These are phyloP conservation scores for Turnera subulata DNA, from an alignment of 345 rosid genomes.

Conservation along the genomic window DNA sequence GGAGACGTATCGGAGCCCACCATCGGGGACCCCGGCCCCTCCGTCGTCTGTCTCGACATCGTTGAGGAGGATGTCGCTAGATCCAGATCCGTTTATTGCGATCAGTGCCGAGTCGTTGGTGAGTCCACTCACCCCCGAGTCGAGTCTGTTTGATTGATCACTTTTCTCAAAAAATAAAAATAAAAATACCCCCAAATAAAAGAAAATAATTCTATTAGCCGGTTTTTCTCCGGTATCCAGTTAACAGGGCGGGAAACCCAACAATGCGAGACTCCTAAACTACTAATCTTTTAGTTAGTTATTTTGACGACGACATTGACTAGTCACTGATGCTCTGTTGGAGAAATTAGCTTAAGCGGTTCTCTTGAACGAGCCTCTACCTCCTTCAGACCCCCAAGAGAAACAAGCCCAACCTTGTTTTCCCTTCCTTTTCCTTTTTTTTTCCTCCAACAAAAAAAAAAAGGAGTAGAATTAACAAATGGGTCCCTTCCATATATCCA, in stretches of 20 bases:
- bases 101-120: conserved; percentile 82
- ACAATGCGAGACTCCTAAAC: background rate
- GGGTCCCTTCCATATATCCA: no score
- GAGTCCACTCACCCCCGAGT: conserved; percentile 33
- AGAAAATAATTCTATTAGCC: background rate
- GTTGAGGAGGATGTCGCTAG: conserved; percentile 76
- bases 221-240: conserved; percentile 21
- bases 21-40: conserved; percentile 27
- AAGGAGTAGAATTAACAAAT: no score
- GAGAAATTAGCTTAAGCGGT: no score
- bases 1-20: conserved; percentile 38
- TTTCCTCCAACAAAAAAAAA: no score
- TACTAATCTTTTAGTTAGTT: no score
- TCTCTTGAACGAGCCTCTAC: no score
- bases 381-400: no score
- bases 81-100: conserved; percentile 69
- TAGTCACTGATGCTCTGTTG: background rate
- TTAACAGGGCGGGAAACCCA: conserved; percentile 26
- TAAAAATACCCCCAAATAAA: background rate
- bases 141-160: conserved; percentile 27
- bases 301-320: no score
- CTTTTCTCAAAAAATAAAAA: no score
- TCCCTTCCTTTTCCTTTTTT: no score
- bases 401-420: no score
- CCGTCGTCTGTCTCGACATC: conserved; percentile 40